Evolutionary conservation across 768 basidiomycete genomes (phyloP), one percentile per base, ranked within the genome.

Genomic region (Pilatotrama ljubarskyi): DNA sequence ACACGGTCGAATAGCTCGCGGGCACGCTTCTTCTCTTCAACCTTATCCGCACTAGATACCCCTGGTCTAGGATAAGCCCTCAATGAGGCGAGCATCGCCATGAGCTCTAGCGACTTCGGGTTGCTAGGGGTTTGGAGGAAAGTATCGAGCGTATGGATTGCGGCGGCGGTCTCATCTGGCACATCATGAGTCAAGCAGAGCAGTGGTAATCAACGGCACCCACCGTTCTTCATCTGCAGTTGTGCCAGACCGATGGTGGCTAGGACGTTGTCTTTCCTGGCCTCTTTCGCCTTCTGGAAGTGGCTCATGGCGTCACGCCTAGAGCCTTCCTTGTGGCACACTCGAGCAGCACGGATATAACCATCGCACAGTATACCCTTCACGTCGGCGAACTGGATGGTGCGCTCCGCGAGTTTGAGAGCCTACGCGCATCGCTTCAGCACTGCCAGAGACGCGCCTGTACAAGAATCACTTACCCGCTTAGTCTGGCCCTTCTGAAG

Each of bases 361-460:
- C 94, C 90, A 66, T 97, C 95, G 0, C 91, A 89, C 26, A 95
- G 80, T 15, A 96, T 77, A 0, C 91, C 81, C 32, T 93, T 78
- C 0, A 91, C 93, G 67, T 98, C 96, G 0, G 95, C 90, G 68
- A 91, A 97, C 70, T 98, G 95, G 40, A 98, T 87, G 0, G 95
- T 90, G 51, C 95, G 84, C 68, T 98, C 97, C 22, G 94, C 95
- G 18, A 98, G 78, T 77, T 98, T 99, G 43, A 96, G 72, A 0
- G 94, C 93, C 87, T 94, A 38, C 7, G 4, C n/a, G 11, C 13
- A 14, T 20, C 7, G n/a, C 8, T 7, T 35, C 17, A 14, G 17
- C 9, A 6, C 8, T 22, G 35, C 13, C n/a, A 32, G n/a, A 32
- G 6, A 36, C 7, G 18, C 22, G 2, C 1, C 14, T 51, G 2